Conservation (phyloP, 768 basidiomycete genomes). For the Collybiopsis luxurians region DNA sequence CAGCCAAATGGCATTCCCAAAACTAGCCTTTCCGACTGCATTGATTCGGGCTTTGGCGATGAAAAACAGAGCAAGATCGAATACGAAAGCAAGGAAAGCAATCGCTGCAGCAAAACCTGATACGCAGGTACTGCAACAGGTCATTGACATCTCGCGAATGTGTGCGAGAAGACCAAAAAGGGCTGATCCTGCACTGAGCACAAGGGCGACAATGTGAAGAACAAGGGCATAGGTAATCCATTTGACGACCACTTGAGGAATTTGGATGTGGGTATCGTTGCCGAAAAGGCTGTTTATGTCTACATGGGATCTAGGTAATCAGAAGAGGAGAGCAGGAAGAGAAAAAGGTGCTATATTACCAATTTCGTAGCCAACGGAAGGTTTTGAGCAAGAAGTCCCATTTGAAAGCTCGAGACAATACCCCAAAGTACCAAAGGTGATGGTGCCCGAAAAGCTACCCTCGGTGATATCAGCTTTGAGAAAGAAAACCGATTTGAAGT, state of each 20-base stretch:
- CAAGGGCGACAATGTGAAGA: constrained; percentile 87
- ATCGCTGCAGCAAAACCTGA: constrained; percentile 79
- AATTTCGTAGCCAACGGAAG: constrained; percentile 84
- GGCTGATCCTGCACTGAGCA: constrained; percentile 64
- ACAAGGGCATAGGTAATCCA: constrained; percentile 95
- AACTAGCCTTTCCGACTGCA: constrained; percentile 68
- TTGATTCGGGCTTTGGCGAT: constrained; percentile 85
- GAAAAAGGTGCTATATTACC: constrained; percentile 45
- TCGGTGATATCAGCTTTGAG: constrained; percentile 67
- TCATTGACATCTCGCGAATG: constrained; percentile 82
- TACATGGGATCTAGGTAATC: constrained; percentile 24
- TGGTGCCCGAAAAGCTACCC: constrained; percentile 48
- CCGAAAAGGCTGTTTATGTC: constrained; percentile 84
- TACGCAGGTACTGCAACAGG: constrained; percentile 76
- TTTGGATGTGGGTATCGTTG: constrained; percentile 59
- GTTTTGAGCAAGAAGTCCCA: constrained; percentile 70
- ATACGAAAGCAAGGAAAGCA: constrained; percentile 84
- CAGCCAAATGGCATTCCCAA: constrained; percentile 91
- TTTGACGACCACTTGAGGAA: constrained; percentile 83
- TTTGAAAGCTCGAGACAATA: constrained; percentile 69
- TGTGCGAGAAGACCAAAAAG: constrained; percentile 88
- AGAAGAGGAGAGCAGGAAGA: not conserved
- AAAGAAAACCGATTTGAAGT: constrained; percentile 87
- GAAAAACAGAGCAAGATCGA: constrained; percentile 91
- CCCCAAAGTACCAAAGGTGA: constrained; percentile 88